Conservation (phyloP, 169 alveolate genomes). For the Plasmodium adleri region DNA sequence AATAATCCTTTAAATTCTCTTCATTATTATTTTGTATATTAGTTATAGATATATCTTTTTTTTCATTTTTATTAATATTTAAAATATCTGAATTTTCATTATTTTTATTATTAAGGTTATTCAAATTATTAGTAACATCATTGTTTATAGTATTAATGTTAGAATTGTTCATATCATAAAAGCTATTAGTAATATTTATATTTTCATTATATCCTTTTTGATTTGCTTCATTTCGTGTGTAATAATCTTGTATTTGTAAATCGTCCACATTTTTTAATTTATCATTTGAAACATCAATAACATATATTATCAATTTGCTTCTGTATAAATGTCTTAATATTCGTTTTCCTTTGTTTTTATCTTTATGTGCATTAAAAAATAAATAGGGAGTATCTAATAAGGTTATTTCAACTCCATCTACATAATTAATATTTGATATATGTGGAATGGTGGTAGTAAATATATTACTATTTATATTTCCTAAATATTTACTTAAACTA, state of each 20-base stretch:
- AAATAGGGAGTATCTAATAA: constrained; percentile 85
- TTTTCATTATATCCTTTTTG: not conserved
- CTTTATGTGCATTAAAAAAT: constrained; percentile 73
- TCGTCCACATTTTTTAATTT: constrained; percentile 64
- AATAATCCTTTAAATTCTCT: constrained; percentile 36
- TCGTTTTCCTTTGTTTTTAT: constrained; percentile 37
- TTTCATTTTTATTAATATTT: not conserved
- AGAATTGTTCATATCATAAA: not conserved
- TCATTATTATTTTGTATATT: not conserved
- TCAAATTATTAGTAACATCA: not conserved
- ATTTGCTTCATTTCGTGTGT: constrained; percentile 10
- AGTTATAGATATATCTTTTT: not conserved
- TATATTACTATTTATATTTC: constrained; percentile 84
- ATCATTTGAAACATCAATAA: constrained; percentile 79
- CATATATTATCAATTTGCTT: constrained; percentile 83
- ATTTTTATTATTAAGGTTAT: not conserved
- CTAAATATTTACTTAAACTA: constrained; percentile 82
- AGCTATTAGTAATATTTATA: not conserved
- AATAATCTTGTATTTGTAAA: constrained; percentile 37
- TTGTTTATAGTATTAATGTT: not conserved
- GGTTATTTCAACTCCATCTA: constrained; percentile 85
- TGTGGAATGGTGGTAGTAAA: constrained; percentile 88
- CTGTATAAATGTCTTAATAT: constrained; percentile 83
- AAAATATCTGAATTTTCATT: not conserved
- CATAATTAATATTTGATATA: constrained; percentile 82